Evolutionary conservation across 176 grass and related monocot genomes (phyloP).

Genomic region (Oryza meridionalis): DNA sequence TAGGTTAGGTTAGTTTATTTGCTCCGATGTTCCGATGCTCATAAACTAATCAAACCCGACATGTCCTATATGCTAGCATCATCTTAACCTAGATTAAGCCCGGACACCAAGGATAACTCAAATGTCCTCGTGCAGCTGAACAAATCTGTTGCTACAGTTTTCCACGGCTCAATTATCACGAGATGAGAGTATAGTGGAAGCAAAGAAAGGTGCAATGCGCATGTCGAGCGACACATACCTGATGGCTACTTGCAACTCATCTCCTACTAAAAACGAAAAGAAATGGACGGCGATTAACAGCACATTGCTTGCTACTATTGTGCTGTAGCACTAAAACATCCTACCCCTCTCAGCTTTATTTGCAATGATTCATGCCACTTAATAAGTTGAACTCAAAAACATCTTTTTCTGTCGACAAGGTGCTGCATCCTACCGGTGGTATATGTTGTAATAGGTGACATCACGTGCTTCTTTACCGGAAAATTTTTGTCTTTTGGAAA

Average conservation of each 20-base stretch:
- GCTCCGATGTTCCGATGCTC: background rate
- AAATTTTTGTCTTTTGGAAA: slow-evolving; percentile 16
- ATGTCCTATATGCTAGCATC: background rate
- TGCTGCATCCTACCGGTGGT: background rate
- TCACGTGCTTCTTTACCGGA: slow-evolving; percentile 4
- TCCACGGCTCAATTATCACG: background rate
- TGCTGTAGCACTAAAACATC: slow-evolving; percentile 39
- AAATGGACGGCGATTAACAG: background rate
- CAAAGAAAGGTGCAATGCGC: background rate
- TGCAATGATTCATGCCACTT: slow-evolving; percentile 34
- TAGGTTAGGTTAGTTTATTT: background rate
- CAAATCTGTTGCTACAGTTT: background rate
- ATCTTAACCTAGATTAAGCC: background rate
- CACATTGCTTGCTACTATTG: slow-evolving; percentile 4
- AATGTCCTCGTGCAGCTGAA: background rate
- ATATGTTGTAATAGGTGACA: slow-evolving; percentile 8
- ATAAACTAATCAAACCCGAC: background rate
- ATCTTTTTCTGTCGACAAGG: slow-evolving; percentile 11
- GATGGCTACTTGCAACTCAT: background rate
- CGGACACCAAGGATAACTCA: background rate
- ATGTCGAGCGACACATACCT: slow-evolving; percentile 1
- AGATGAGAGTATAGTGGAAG: background rate
- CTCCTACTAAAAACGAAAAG: background rate
- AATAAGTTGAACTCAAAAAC: background rate
- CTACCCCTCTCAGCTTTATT: background rate